Conservation (phyloP, 768 basidiomycete species). For the Leccinum boreale region DNA sequence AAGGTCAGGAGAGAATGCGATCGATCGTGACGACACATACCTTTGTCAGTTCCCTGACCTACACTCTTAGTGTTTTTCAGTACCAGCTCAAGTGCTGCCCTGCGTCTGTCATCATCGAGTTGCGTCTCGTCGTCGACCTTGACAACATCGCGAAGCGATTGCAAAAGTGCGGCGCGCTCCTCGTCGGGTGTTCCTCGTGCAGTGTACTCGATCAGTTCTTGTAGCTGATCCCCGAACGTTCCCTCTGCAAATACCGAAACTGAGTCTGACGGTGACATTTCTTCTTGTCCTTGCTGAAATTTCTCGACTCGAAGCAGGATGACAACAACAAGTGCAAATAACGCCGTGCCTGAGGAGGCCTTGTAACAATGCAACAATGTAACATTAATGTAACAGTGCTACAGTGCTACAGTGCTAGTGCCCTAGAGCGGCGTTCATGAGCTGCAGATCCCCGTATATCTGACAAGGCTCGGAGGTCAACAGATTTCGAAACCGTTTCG, state of each 20-base stretch:
- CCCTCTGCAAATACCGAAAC: constrained; percentile 85
- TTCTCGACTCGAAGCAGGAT: constrained; percentile 8
- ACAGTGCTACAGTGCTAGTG: no score
- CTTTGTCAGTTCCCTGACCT: constrained; percentile 77
- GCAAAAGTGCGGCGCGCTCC: constrained; percentile 57
- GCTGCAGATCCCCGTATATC: no score
- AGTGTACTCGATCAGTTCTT: constrained; percentile 75
- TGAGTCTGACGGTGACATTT: constrained; percentile 71
- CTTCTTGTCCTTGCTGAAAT: constrained; percentile 13
- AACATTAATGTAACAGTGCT: no score
- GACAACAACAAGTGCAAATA: constrained; percentile 23
- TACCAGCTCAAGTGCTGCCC: constrained; percentile 56
- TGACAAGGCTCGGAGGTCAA: no score
- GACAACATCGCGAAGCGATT: constrained; percentile 63
- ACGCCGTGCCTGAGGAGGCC: no score
- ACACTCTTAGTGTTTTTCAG: constrained; percentile 61
- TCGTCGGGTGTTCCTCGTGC: constrained; percentile 65
- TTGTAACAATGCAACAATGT: no score
- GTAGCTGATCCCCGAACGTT: constrained; percentile 82
- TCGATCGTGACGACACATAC: constrained; percentile 36
- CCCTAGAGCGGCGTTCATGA: no score
- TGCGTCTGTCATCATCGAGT: constrained; percentile 52
- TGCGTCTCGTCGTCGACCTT: constrained; percentile 48
- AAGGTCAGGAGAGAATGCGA: constrained; percentile 3
- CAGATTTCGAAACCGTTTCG: no score